Conservation (phyloP, 371 early-diverging fungal species). For the Mucor velutinosus region DNA sequence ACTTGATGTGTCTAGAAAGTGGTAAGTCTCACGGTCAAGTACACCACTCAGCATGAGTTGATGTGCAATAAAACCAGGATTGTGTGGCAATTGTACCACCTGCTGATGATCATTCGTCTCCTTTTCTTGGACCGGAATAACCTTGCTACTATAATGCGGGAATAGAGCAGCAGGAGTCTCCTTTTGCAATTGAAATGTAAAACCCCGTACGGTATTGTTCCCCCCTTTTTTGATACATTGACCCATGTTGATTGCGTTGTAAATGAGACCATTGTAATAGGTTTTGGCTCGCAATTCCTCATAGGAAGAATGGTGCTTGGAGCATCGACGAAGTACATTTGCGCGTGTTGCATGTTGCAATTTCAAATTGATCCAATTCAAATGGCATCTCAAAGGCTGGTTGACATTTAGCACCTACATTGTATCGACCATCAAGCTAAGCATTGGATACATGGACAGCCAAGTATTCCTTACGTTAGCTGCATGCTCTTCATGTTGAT, state of each 20-base stretch:
- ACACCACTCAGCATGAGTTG: background rate
- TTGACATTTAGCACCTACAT: background rate
- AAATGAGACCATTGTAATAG: background rate
- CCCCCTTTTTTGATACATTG: background rate
- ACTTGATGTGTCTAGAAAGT: background rate
- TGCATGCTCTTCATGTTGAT: background rate
- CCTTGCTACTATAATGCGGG: background rate
- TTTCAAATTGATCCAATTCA: conserved; percentile 15
- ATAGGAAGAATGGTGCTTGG: conserved; percentile 12
- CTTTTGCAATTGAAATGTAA: background rate
- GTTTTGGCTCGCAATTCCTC: conserved; percentile 30
- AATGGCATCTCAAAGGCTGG: background rate
- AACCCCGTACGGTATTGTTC: background rate
- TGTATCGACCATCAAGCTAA: no score
- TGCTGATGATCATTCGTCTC: background rate
- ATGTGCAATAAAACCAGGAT: conserved; percentile 8
- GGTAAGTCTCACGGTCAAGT: background rate
- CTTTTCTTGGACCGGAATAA: background rate
- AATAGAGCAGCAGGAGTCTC: background rate
- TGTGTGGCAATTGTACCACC: conserved; percentile 16
- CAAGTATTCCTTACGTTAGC: background rate
- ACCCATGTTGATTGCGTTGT: background rate
- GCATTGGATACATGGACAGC: background rate
- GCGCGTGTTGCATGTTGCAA: conserved; percentile 16
- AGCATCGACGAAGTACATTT: conserved; percentile 20